Conservation (phyloP, 2,329 filamentous ascomycete genomes). For the Claviceps capensis region DNA sequence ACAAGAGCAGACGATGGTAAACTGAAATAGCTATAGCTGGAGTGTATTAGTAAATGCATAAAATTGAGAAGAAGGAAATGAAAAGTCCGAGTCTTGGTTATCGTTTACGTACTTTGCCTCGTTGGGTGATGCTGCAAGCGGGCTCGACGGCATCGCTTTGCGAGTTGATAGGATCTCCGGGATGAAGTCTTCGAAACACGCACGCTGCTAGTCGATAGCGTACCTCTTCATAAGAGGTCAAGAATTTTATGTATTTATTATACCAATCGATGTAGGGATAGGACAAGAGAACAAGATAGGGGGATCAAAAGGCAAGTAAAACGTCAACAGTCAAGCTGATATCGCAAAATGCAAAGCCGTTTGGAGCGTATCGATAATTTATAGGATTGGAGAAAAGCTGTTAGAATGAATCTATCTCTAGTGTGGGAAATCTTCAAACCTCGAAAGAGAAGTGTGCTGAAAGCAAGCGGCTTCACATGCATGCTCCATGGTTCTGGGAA, state of each 20-base stretch:
- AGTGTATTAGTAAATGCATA: background rate
- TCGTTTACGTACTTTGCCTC: constrained; percentile 14
- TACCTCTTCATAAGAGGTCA: background rate
- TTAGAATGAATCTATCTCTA: background rate
- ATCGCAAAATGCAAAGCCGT: background rate
- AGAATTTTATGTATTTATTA: background rate
- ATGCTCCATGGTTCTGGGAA: too few species aligned
- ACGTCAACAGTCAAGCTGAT: background rate
- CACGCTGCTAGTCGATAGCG: background rate
- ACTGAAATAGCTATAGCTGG: constrained; percentile 18
- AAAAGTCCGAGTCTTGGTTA: background rate
- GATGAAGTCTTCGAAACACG: constrained; percentile 8
- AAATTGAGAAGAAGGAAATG: background rate
- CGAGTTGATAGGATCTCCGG: constrained; percentile 5
- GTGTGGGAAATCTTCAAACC: background rate
- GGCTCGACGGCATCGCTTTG: background rate
- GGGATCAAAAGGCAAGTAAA: background rate
- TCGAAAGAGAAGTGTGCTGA: background rate
- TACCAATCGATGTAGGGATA: background rate
- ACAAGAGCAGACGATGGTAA: constrained; percentile 11
- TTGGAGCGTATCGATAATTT: background rate
- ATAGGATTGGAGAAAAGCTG: background rate
- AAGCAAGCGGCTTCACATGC: background rate
- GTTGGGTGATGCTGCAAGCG: background rate
- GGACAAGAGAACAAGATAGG: background rate